Evolutionary conservation across 352 stramenopile species (phyloP).

Genomic region (Thalassiosira hispida): DNA sequence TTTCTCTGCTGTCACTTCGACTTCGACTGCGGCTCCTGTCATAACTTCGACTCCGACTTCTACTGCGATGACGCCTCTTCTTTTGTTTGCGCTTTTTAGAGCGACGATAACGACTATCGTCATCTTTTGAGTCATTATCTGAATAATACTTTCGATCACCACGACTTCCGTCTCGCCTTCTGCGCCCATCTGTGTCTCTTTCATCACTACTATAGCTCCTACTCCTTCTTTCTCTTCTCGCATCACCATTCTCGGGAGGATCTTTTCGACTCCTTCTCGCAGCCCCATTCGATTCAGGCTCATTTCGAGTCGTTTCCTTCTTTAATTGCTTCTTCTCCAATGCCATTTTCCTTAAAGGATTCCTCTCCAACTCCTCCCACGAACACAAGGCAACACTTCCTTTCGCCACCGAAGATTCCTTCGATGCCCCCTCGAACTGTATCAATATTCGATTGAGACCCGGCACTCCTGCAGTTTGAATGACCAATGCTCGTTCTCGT

Average conservation of each 20-base stretch:
- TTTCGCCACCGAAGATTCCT: constrained; percentile 64
- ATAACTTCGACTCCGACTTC: constrained; percentile 24
- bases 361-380: constrained; percentile 63
- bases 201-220: constrained; percentile 21
- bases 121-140: constrained; percentile 22
- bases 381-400: constrained; percentile 60
- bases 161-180: neutral
- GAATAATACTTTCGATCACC: neutral
- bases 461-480: constrained; percentile 75
- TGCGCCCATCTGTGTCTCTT: neutral
- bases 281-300: neutral
- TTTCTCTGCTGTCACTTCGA: constrained; percentile 34
- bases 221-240: constrained; percentile 10
- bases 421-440: constrained; percentile 60
- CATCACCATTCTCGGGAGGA: constrained; percentile 1
- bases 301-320: neutral
- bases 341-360: constrained; percentile 61
- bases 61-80: constrained; percentile 19
- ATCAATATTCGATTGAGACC: constrained; percentile 82
- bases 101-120: neutral
- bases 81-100: constrained; percentile 34
- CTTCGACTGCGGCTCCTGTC: constrained; percentile 26
- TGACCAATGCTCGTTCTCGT: constrained; percentile 55
- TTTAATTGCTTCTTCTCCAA: constrained; percentile 1
- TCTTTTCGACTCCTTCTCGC: constrained; percentile 4